Base-by-base conservation (phyloP, 2,329 filamentous ascomycete species). In the Penicillium brevicompactum region DNA sequence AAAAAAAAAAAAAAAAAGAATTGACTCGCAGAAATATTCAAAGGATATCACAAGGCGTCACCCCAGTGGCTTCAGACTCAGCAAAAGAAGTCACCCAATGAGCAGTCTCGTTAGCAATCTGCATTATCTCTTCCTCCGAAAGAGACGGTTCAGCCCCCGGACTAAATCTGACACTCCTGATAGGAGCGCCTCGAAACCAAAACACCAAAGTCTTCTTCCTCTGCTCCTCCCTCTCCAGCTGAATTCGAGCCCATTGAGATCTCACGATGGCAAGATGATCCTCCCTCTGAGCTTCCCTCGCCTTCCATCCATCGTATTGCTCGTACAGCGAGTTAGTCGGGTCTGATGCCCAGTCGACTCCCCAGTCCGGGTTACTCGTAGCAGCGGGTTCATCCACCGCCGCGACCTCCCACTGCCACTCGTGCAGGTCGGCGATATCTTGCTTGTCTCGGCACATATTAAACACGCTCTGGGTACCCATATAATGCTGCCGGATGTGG, bases 401-500 rank as follows among this genome's bases (percentile, higher is more conserved):
- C 4, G 55, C 45, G 13, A 59, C 49, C 31, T 57, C 58, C 61
- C 63, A 67, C 27, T 65, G 60, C 68, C 70, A 72, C 30, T 56
- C 38, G 10, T 60, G 62, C 11, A 71, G 38, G 5, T 67, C 59
- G 7, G 64, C 57, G 43, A 71, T 49, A 27, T 74, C 71, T 1
- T 59, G 50, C 10, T 58, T 55, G 21, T 68, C 61, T 13, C 70
- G 69, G 45, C 71, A 73, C n/a, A 73, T 45, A 1, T 58, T 60
- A 7, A 73, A 32, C 9, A 65, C 37, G 1, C 67, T 64, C 3
- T 65, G 58, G 2, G 59, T 56, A 2, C 54, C 30, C 21, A 69
- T 57, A 30, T 66, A 65, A 41, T 73, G 71, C 18, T 70, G 63
- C 13, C 67, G 67, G 18, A 74, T 65, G 46, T 74, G 71, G n/a